Evolutionary conservation across 192 early-diverging fungal species (phyloP).

Genomic region (Piromyces finnis): DNA sequence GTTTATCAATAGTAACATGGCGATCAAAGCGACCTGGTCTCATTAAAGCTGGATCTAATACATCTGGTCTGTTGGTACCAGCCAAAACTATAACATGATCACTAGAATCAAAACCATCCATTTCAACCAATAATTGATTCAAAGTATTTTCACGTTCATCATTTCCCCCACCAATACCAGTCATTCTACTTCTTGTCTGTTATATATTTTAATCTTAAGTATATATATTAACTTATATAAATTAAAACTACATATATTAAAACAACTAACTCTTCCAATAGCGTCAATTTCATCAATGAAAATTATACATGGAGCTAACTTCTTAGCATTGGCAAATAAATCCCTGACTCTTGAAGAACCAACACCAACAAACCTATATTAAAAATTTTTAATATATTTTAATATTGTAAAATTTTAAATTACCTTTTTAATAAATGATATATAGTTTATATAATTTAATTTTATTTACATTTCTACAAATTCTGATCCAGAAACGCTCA

Average conservation of each 20-base stretch:
- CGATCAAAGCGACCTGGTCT: conserved; percentile 97
- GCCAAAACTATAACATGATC: conserved; percentile 91
- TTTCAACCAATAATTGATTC: conserved; percentile 96
- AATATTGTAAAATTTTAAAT: no score
- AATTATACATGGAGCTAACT: conserved; percentile 93
- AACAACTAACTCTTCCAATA: conserved; percentile 45
- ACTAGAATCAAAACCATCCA: conserved; percentile 86
- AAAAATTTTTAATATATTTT: not conserved
- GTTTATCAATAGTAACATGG: conserved; percentile 89
- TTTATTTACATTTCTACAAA: conserved; percentile 78
- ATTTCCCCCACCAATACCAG: conserved; percentile 70
- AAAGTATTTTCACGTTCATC: conserved; percentile 95
- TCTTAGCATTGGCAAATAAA: conserved; percentile 91
- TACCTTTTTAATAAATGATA: no score
- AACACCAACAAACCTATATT: conserved; percentile 76
- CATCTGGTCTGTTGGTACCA: conserved; percentile 95
- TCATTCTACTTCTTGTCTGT: conserved; percentile 79
- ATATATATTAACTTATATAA: no score
- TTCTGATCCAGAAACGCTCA: conserved; percentile 96
- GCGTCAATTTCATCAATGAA: conserved; percentile 99
- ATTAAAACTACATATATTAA: no score
- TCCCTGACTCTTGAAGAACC: conserved; percentile 84
- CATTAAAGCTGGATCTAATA: conserved; percentile 86
- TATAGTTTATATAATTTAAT: not conserved
- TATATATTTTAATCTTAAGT: no score